Conservation (phyloP, 371 early-diverging fungal species). For the Mortierella sp. region DNA sequence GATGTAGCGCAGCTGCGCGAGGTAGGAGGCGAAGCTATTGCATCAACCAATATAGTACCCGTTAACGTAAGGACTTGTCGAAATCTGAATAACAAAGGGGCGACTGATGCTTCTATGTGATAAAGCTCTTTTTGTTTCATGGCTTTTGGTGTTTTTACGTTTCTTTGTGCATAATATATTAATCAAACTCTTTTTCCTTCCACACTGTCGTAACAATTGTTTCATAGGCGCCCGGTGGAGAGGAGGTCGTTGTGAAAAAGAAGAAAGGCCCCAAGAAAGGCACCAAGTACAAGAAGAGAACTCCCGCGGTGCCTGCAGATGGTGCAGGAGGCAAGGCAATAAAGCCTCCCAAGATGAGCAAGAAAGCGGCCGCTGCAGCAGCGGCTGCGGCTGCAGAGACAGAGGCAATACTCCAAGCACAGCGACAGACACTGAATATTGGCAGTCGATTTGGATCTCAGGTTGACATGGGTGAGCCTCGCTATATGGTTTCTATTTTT, state of each 20-base stretch:
- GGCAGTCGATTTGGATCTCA: slow-evolving; percentile 16
- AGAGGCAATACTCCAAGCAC: neutral
- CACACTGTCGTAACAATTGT: too few species aligned
- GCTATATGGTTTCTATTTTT: too few species aligned
- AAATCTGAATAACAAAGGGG: neutral
- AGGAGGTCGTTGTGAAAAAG: slow-evolving; percentile 27
- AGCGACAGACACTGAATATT: neutral
- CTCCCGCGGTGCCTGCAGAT: slow-evolving; percentile 12
- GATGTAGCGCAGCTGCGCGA: too few species aligned
- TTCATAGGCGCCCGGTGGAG: too few species aligned
- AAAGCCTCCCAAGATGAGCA: slow-evolving; percentile 29
- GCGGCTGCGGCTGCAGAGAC: slow-evolving; percentile 13
- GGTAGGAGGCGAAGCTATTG: neutral
- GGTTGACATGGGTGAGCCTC: slow-evolving; percentile 29
- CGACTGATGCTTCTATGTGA: neutral
- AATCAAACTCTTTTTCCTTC: too few species aligned
- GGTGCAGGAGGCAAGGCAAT: slow-evolving; percentile 14
- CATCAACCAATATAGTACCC: neutral
- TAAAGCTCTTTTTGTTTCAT: too few species aligned
- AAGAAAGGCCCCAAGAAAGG: slow-evolving; percentile 45
- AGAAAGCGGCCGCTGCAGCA: slow-evolving; percentile 25
- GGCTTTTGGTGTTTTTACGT: too few species aligned
- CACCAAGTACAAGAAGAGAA: slow-evolving; percentile 36
- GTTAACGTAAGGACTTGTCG: neutral
- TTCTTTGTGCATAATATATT: too few species aligned